Evolutionary conservation across 2,329 filamentous ascomycete genomes (phyloP), one percentile per base, ranked within the genome.

Genomic region (Blastomyces silverae): DNA sequence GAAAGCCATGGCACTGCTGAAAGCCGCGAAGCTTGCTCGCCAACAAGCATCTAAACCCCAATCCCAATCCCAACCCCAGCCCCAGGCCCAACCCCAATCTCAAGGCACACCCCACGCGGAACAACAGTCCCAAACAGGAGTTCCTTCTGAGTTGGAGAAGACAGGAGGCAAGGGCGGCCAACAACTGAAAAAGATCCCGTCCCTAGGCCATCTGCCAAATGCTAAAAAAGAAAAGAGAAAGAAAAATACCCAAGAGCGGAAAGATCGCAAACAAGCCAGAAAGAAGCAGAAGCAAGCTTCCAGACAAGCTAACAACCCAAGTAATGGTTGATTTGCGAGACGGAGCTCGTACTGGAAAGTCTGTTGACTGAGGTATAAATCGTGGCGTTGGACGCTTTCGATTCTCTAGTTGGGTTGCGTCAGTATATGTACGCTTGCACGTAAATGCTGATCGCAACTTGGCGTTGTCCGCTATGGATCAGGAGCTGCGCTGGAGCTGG

Each of bases 1-100:
- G 67, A 80, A 78, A 65, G 80, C 81, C 11, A 77, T 77, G 46
- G 80, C 82, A 17, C 77, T 81, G 64, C 73, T 80, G 42, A 83
- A 79, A 67, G 80, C 81, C 34, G 74, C 76, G 15, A 71, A 79
- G 63, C 60, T 80, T 15, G 76, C 78, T 17, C 79, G 77, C 17
- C 79, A 77, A 65, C 64, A 62, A 65, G 64, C 20, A 63, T 66
- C 56, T 70, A 68, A 44, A 66, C 68, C 52, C 61, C 70, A 67
- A 52, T 63, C 69, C 48, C 63, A 67, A 52, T 22, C 31, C 17
- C 64, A 61, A 63, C 57, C 20, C 11, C 52, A 20, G 63, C 66
- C 55, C 7, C 34, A 37, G 5, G 34, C 34, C 70, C 69, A 42
- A 66, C 69, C 48, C 61, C 70, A 67, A 58, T 63, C 68, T 53